Percentiles rank a stretch among this genome's conserved stretches.
phyloP scores from a whole-genome alignment of 129 eudicot genomes.

The Tagetes patula region DNA sequence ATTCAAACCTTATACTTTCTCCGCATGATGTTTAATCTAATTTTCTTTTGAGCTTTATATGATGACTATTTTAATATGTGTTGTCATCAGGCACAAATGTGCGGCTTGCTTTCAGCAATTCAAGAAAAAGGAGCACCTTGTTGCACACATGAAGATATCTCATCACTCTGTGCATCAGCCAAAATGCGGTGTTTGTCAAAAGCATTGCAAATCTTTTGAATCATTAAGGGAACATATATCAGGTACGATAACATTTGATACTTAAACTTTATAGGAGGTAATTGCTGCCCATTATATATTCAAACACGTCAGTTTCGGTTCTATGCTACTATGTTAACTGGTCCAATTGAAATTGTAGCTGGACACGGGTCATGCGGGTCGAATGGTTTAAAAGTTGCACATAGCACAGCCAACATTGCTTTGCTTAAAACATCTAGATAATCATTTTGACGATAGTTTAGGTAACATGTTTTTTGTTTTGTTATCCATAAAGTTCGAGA shows the following conservation, averaged over 20 bases:
- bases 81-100: conserved; percentile 57
- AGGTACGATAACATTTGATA: conserved; percentile 38
- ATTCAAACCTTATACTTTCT: not conserved
- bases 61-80: conserved; percentile 11
- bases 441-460: not conserved
- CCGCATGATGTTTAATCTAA: conserved; percentile 5
- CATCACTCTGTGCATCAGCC: conserved; percentile 70
- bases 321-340: not conserved
- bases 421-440: not conserved
- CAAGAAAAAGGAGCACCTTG: conserved; percentile 64
- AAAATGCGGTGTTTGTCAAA: conserved; percentile 64
- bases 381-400: conserved; percentile 10
- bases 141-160: conserved; percentile 66
- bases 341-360: not conserved
- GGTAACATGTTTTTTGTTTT: not conserved
- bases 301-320: not conserved
- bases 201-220: conserved; percentile 66
- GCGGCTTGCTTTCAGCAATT: conserved; percentile 64
- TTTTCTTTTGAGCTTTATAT: conserved; percentile 6
- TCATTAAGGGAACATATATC: conserved; percentile 64
- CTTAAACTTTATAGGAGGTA: not conserved
- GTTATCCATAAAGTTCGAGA: not conserved
- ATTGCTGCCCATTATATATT: not conserved
- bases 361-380: not conserved
- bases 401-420: conserved; percentile 5